Conservation (phyloP, 2,329 filamentous ascomycete species). For the Aspergillus clavatus region DNA sequence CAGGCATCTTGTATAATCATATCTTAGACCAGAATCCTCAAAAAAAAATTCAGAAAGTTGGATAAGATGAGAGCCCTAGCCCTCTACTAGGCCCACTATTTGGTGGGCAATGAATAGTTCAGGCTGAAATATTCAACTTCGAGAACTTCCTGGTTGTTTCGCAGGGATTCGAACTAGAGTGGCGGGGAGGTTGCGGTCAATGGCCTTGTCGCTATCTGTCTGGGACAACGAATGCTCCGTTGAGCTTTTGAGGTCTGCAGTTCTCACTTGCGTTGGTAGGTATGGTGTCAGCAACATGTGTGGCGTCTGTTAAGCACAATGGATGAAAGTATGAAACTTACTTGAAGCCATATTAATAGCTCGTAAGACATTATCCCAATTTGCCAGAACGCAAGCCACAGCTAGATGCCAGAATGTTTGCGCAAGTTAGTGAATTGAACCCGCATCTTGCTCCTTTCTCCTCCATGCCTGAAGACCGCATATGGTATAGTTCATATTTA, state of each 20-base stretch:
- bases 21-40: no score
- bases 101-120: no score
- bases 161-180: slow-evolving; percentile 43
- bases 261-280: slow-evolving; percentile 22
- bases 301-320: no score
- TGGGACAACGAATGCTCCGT: slow-evolving; percentile 11
- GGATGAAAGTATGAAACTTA: slow-evolving; percentile 35
- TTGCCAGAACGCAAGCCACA: slow-evolving; percentile 61
- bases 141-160: slow-evolving; percentile 17
- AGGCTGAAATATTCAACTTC: background rate
- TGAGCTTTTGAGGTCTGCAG: slow-evolving; percentile 17
- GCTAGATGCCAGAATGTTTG: slow-evolving; percentile 36
- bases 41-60: no score
- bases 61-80: no score
- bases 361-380: slow-evolving; percentile 62
- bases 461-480: no score
- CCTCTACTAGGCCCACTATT: no score
- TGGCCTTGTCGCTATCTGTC: slow-evolving; percentile 59
- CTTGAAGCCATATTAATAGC: slow-evolving; percentile 62
- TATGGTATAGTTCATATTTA: no score
- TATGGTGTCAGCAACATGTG: background rate
- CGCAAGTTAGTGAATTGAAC: background rate
- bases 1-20: no score
- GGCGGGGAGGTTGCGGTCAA: slow-evolving; percentile 51
- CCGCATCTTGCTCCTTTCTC: no score